Evolutionary conservation across 352 stramenopile species (phyloP), one percentile per base, ranked within the genome.

Genomic region (Globisporangium yorkense): DNA sequence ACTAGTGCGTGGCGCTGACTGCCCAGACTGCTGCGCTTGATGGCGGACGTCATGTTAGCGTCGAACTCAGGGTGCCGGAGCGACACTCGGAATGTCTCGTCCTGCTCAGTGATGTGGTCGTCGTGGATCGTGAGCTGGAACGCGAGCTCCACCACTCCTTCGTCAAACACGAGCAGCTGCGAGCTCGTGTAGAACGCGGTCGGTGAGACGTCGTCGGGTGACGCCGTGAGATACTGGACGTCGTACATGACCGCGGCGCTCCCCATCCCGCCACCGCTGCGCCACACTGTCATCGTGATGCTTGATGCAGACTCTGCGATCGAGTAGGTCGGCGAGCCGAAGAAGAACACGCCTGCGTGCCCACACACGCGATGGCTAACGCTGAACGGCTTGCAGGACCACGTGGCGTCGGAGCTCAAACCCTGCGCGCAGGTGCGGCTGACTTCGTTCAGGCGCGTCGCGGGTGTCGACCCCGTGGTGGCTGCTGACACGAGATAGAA

Each of bases 81-180:
- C 29, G 69, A 40, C 21, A 96, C 63, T 13, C 80, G 71, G 51
- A 96, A 94, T 0, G 62, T 72, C 55, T 94, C 83, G 54, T 94
- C 65, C 6, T 48, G 65, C 31, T 96, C 82, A 2, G 81, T 56
- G 33, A 82, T 45, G 33, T 84, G 80, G 56, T 98, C 88, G 57
- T 98, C 91, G 61, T 97, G 88, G 56, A 98, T 96, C 20, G 88
- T 92, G 24, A 98, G 57, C 29, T 90, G 63, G 68, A 98, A 97
- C 33, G 82, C 84, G 40, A 96, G 75, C 27, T 86, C 74, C 18
- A 97, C 74, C 21, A 96, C 76, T 5, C 87, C 89, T 16, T 77
- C 71, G 0, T 59, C 62, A 58, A 98, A 98, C 33, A 78, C 64
- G 8, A 98, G 64, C 37, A 66, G 74, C 66, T 89, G 84, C 29